Evolutionary conservation across 371 early-diverging fungal genomes (phyloP).

Genomic region (Mortierella sp.): DNA sequence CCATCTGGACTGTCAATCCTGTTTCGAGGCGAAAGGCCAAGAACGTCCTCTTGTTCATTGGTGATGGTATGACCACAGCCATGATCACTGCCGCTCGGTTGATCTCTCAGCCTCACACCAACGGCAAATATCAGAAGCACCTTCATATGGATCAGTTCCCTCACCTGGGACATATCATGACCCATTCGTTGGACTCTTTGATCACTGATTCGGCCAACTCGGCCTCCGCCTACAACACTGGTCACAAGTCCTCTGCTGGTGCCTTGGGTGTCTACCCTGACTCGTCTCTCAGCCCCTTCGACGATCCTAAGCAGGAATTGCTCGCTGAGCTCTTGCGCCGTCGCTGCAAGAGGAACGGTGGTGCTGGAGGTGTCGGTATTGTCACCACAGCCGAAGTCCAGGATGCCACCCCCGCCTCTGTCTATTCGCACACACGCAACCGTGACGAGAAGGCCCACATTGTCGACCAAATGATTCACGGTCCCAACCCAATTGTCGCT

Average conservation of each 20-base stretch:
- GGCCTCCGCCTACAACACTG: constrained; percentile 75
- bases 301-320: constrained; percentile 73
- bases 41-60: constrained; percentile 79
- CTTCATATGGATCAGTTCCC: constrained; percentile 73
- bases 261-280: constrained; percentile 75
- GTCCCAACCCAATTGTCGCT: constrained; percentile 66
- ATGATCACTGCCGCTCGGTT: constrained; percentile 73
- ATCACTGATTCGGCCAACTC: constrained; percentile 84
- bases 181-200: constrained; percentile 77
- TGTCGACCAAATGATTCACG: constrained; percentile 72
- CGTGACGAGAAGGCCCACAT: constrained; percentile 65
- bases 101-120: constrained; percentile 64
- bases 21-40: constrained; percentile 72
- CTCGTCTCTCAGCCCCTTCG: constrained; percentile 61
- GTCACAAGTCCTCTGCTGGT: constrained; percentile 72
- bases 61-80: constrained; percentile 76
- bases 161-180: constrained; percentile 72
- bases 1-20: constrained; percentile 61
- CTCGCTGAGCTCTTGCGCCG: constrained; percentile 78
- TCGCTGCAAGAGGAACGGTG: constrained; percentile 68
- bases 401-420: constrained; percentile 82
- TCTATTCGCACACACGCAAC: constrained; percentile 70
- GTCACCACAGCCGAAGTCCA: constrained; percentile 76
- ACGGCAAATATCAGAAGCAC: constrained; percentile 67
- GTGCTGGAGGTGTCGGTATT: constrained; percentile 68